Conservation (phyloP, 2,329 filamentous ascomycete genomes). For the Pyrenophora tritici-repentis region DNA sequence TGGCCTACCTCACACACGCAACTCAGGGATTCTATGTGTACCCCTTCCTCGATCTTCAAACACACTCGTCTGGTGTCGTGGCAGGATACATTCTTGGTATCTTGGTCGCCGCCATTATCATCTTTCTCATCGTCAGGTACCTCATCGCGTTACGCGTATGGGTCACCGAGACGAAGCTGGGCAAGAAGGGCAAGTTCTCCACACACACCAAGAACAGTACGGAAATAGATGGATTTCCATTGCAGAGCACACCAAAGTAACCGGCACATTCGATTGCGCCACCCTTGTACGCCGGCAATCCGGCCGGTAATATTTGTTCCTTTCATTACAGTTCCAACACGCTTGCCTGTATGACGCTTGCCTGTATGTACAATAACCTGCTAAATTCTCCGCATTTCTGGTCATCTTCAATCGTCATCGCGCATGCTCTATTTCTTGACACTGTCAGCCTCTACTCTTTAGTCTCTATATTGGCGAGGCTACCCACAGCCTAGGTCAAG, state of each 20-base stretch:
- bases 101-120: slow-evolving; percentile 44
- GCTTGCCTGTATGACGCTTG: background rate
- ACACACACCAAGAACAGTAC: slow-evolving; percentile 11
- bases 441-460: too few species aligned
- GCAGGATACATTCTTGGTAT: slow-evolving; percentile 66
- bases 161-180: slow-evolving; percentile 53
- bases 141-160: slow-evolving; percentile 47
- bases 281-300: background rate
- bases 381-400: background rate
- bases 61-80: slow-evolving; percentile 59
- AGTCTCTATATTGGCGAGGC: too few species aligned
- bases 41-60: slow-evolving; percentile 68
- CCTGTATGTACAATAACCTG: slow-evolving; percentile 2
- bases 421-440: background rate
- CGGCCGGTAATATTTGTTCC: background rate
- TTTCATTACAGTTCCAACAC: background rate
- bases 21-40: slow-evolving; percentile 78
- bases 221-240: slow-evolving; percentile 25
- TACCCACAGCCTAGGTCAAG: too few species aligned
- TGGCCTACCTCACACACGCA: slow-evolving; percentile 74
- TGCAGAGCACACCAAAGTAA: slow-evolving; percentile 29
- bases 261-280: background rate
- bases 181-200: slow-evolving; percentile 47
- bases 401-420: background rate
- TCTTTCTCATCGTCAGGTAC: slow-evolving; percentile 51